These are phyloP conservation scores for Ascochyta lentis DNA, from an alignment of 2,329 filamentous ascomycete genomes.

Conservation along the genomic window DNA sequence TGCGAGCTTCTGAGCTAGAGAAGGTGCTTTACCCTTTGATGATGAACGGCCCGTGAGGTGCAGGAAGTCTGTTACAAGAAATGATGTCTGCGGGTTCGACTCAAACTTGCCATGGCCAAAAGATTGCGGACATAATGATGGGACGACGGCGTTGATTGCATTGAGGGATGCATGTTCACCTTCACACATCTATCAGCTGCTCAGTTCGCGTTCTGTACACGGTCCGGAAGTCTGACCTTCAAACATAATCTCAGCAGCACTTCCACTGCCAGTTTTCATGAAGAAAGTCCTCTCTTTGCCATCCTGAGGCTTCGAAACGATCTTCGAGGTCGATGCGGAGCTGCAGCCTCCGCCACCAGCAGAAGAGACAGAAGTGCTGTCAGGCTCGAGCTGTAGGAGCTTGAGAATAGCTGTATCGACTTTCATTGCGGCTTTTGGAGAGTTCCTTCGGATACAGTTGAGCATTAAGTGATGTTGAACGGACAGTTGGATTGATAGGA, in stretches of 20 bases:
- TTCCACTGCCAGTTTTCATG: conserved; percentile 72
- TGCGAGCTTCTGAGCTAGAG: conserved; percentile 78
- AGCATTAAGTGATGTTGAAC: background rate
- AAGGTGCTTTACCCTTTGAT: conserved; percentile 45
- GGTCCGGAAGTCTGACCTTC: conserved; percentile 54
- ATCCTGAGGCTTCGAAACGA: conserved; percentile 55
- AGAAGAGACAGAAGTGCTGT: conserved; percentile 61
- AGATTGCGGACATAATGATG: conserved; percentile 76
- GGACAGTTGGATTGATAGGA: background rate
- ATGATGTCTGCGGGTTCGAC: conserved; percentile 56
- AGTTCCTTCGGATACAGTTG: background rate
- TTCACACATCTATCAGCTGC: conserved; percentile 36
- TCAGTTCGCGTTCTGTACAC: background rate
- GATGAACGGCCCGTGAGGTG: conserved; percentile 55
- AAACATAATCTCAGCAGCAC: conserved; percentile 72
- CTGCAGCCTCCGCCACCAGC: conserved; percentile 72
- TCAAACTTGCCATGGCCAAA: conserved; percentile 72
- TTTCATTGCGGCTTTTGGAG: conserved; percentile 47
- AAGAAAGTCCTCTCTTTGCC: conserved; percentile 67
- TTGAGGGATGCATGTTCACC: conserved; percentile 86
- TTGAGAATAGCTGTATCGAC: conserved; percentile 69
- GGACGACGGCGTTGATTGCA: conserved; percentile 75
- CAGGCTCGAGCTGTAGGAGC: conserved; percentile 65
- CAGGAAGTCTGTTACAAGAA: conserved; percentile 79
- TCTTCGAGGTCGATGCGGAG: conserved; percentile 69